These are phyloP conservation scores for Chlorella sorokiniana DNA, from an alignment of 139 green algal genomes.

Conservation along the genomic window DNA sequence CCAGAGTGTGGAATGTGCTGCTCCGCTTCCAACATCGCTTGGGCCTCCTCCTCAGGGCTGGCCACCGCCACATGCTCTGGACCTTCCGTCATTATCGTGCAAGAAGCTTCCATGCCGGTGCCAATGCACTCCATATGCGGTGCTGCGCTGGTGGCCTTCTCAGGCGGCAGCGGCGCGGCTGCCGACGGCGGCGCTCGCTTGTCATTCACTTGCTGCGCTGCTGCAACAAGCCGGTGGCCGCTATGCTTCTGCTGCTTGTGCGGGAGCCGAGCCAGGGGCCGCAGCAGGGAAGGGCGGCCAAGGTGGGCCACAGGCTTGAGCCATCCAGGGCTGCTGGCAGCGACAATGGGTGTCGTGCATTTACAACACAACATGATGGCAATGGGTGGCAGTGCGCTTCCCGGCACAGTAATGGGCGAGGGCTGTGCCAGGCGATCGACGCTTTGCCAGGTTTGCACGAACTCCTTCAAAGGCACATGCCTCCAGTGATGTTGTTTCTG, in stretches of 20 bases:
- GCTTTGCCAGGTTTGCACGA: no score
- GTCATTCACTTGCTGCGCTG: neutral
- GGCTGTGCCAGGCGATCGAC: no score
- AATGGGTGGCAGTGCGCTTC: no score
- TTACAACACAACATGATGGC: no score
- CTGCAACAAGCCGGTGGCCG: neutral
- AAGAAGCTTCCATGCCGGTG: slow-evolving; percentile 6
- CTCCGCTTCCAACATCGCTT: neutral
- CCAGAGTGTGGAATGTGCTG: neutral
- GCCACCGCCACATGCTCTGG: neutral
- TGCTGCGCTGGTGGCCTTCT: slow-evolving; percentile 10
- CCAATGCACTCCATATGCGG: slow-evolving; percentile 14
- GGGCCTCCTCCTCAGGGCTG: neutral
- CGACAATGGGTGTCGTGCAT: no score
- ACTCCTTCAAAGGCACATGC: no score
- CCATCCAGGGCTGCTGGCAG: no score
- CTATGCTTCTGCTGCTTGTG: neutral
- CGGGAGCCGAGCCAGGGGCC: neutral
- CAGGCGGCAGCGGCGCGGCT: slow-evolving; percentile 5
- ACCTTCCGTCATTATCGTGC: neutral
- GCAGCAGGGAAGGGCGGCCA: no score
- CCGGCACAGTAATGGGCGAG: no score
- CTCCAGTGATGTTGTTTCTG: no score
- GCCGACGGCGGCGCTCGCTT: neutral
- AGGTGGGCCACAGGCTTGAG: no score